A percentile compares a stretch with the other conserved stretches of the same genome.
phyloP scores from a whole-genome alignment of 768 basidiomycete species.

The Lyophyllum semitale region DNA sequence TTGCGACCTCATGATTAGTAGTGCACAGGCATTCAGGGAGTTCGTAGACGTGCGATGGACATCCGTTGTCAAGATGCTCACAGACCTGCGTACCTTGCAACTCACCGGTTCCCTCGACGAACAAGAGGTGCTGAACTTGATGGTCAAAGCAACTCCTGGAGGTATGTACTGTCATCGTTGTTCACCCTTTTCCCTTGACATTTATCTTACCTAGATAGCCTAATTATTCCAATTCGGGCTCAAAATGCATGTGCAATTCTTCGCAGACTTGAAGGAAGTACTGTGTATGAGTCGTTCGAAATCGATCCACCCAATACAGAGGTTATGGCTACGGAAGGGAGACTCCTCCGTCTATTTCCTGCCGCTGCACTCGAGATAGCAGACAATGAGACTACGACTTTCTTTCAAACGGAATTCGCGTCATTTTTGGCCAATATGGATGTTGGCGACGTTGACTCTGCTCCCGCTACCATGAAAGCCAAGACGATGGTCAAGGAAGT shows the following conservation, averaged over 20 bases:
- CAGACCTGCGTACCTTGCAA: not conserved
- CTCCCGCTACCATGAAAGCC: slow-evolving; percentile 39
- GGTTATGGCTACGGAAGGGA: slow-evolving; percentile 41
- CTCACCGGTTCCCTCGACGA: not conserved
- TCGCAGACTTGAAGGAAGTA: slow-evolving; percentile 25
- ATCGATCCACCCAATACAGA: slow-evolving; percentile 33
- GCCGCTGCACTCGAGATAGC: slow-evolving; percentile 43
- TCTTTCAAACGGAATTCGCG: slow-evolving; percentile 36
- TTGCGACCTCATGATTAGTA: slow-evolving; percentile 16
- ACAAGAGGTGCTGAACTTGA: not conserved
- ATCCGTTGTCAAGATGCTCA: not conserved
- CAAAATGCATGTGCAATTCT: slow-evolving; percentile 53
- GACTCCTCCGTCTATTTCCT: slow-evolving; percentile 48
- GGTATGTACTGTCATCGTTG: not conserved
- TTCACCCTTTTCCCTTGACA: not conserved
- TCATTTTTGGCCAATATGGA: slow-evolving; percentile 41
- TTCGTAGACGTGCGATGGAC: no score
- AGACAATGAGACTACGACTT: slow-evolving; percentile 20
- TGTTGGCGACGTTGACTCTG: slow-evolving; percentile 29
- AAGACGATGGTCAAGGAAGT: slow-evolving; percentile 32
- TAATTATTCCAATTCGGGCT: not conserved
- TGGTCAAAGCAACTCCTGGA: not conserved
- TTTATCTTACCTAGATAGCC: not conserved
- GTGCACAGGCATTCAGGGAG: slow-evolving; percentile 6
- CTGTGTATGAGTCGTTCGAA: slow-evolving; percentile 49